A percentile compares a stretch with the other conserved stretches of the same genome.
phyloP scores from a whole-genome alignment of 192 early-diverging fungal species.

The Helicostylum pulchrum region DNA sequence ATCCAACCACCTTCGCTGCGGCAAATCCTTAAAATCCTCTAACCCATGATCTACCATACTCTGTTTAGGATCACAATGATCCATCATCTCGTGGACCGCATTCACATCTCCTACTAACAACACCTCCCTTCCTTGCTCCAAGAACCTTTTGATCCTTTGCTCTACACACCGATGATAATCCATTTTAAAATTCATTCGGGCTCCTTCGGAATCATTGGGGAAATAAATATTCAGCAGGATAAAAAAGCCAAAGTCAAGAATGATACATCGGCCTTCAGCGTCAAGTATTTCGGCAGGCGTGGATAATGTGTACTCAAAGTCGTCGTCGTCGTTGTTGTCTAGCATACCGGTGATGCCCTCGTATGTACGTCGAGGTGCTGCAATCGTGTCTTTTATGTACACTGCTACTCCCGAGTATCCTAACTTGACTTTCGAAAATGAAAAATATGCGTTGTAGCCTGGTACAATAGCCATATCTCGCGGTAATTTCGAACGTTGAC shows the following conservation, averaged over 20 bases:
- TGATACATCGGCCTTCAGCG: conserved; percentile 65
- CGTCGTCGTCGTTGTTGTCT: not conserved
- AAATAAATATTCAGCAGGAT: too few species aligned
- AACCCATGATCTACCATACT: not conserved
- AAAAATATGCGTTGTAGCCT: conserved; percentile 73
- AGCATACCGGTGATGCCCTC: conserved; percentile 58
- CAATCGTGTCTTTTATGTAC: conserved; percentile 43
- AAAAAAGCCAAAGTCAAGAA: conserved; percentile 56
- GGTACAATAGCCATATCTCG: conserved; percentile 46
- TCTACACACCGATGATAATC: too few species aligned
- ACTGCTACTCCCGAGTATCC: conserved; percentile 75
- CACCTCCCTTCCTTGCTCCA: too few species aligned
- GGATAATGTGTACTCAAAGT: conserved; percentile 1
- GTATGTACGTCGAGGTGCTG: conserved; percentile 33
- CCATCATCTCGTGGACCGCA: not conserved
- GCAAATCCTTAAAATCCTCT: too few species aligned
- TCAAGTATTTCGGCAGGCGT: conserved; percentile 49
- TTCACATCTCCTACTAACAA: too few species aligned
- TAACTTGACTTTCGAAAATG: conserved; percentile 50
- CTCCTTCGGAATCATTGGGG: too few species aligned
- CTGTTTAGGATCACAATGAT: not conserved
- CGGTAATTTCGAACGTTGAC: conserved; percentile 47
- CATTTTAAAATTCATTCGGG: too few species aligned
- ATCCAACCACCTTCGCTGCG: too few species aligned
- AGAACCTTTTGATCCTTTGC: too few species aligned